phyloP scores from a whole-genome alignment of 495 filamentous ascomycete genomes.

The Bryoglossum gracile region DNA sequence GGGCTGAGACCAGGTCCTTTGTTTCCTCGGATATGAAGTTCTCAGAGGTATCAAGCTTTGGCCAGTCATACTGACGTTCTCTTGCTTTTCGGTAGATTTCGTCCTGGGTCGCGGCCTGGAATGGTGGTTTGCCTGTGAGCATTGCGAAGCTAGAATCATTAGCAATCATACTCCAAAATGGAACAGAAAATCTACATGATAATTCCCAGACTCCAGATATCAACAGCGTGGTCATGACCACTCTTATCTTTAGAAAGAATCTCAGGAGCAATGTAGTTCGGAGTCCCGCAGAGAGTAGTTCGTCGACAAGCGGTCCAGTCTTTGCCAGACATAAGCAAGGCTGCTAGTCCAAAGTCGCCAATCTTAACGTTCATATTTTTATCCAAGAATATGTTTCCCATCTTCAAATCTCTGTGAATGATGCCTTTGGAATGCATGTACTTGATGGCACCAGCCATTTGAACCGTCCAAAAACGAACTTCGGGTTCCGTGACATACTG shows the following conservation, averaged over 20 bases:
- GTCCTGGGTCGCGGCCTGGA: constrained; percentile 78
- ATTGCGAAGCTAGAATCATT: constrained; percentile 61
- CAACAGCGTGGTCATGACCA: constrained; percentile 83
- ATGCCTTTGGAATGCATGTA: constrained; percentile 93
- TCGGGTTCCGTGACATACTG: constrained; percentile 85
- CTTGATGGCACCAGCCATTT: constrained; percentile 92
- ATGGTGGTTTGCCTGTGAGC: constrained; percentile 83
- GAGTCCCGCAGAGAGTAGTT: constrained; percentile 91
- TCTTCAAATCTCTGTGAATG: constrained; percentile 94
- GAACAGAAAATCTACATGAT: constrained; percentile 62
- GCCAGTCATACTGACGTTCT: constrained; percentile 70
- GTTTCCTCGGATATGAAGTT: constrained; percentile 49
- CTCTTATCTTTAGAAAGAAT: constrained; percentile 79
- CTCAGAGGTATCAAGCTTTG: constrained; percentile 42
- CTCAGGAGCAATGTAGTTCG: constrained; percentile 97
- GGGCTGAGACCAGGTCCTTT: constrained; percentile 70
- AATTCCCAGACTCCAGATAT: constrained; percentile 94
- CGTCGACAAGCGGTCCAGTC: constrained; percentile 70
- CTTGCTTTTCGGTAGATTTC: constrained; percentile 76
- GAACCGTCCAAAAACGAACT: constrained; percentile 83
- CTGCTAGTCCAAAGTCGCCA: constrained; percentile 96
- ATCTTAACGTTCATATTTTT: constrained; percentile 95
- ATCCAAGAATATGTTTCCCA: constrained; percentile 96
- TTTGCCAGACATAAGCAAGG: constrained; percentile 75
- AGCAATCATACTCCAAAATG: constrained; percentile 1